Percentiles rank a stretch among this genome's conserved stretches.
Evolutionary conservation across 257 asterid species (phyloP).

Genomic region (Salvia splendens): DNA sequence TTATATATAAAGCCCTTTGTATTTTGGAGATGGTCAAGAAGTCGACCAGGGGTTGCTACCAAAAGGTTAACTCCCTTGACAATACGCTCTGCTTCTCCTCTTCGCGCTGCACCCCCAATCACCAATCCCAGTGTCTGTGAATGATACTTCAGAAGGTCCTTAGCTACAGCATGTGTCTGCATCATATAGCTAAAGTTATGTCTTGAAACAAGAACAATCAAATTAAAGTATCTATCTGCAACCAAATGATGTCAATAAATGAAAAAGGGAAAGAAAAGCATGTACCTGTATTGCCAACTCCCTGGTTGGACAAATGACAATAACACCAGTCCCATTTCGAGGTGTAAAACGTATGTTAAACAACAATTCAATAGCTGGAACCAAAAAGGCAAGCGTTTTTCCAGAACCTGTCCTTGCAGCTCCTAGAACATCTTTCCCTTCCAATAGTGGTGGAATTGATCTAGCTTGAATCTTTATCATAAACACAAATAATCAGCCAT

Average conservation of each 20-base stretch:
- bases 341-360: constrained; percentile 52
- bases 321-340: constrained; percentile 89
- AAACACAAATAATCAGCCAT: constrained; percentile 2
- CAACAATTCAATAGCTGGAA: constrained; percentile 88
- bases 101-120: constrained; percentile 76
- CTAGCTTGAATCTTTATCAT: constrained; percentile 80
- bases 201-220: constrained; percentile 19
- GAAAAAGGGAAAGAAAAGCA: neutral
- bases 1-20: constrained; percentile 90
- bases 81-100: constrained; percentile 80
- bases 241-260: neutral
- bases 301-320: constrained; percentile 94
- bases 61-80: constrained; percentile 80
- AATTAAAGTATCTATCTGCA: neutral
- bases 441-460: constrained; percentile 78
- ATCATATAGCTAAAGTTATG: constrained; percentile 21
- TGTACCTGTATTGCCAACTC: constrained; percentile 93
- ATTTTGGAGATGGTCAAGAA: constrained; percentile 91
- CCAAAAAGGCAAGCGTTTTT: constrained; percentile 86
- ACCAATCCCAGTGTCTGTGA: constrained; percentile 82
- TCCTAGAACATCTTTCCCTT: constrained; percentile 91
- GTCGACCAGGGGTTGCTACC: constrained; percentile 94
- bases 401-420: constrained; percentile 99
- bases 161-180: constrained; percentile 93
- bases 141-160: constrained; percentile 81